These are phyloP conservation scores for Carex pumila DNA, from an alignment of 176 grass and related monocot species.

Conservation along the genomic window DNA sequence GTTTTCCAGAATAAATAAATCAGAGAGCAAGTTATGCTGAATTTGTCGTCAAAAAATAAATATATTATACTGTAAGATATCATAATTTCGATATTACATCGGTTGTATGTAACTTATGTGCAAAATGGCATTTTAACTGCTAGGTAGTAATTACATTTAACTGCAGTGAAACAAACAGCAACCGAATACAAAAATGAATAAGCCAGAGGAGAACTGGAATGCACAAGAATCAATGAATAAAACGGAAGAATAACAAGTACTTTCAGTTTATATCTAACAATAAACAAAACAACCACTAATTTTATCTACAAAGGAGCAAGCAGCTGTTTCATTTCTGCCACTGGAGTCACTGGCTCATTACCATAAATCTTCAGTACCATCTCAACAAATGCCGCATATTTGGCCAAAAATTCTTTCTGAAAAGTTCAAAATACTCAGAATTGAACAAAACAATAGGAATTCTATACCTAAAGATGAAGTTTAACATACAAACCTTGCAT, in stretches of 20 bases:
- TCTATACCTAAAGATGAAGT: background rate
- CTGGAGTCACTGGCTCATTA: constrained; percentile 60
- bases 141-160: background rate
- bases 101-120: background rate
- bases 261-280: background rate
- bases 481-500: constrained; percentile 59
- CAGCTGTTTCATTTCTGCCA: constrained; percentile 51
- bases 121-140: background rate
- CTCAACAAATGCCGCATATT: constrained; percentile 81
- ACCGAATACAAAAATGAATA: background rate
- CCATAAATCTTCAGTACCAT: constrained; percentile 71
- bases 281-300: background rate
- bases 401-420: constrained; percentile 90
- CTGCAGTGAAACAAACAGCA: background rate
- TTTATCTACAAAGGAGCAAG: constrained; percentile 51
- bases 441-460: background rate
- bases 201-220: background rate
- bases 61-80: background rate
- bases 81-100: background rate
- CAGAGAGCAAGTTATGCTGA: background rate
- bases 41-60: background rate
- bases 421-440: constrained; percentile 12
- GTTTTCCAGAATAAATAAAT: too few species aligned
- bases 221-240: constrained; percentile 17
- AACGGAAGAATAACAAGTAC: background rate